phyloP scores from a whole-genome alignment of 345 rosid species.

The Eucalyptus shirleyi region DNA sequence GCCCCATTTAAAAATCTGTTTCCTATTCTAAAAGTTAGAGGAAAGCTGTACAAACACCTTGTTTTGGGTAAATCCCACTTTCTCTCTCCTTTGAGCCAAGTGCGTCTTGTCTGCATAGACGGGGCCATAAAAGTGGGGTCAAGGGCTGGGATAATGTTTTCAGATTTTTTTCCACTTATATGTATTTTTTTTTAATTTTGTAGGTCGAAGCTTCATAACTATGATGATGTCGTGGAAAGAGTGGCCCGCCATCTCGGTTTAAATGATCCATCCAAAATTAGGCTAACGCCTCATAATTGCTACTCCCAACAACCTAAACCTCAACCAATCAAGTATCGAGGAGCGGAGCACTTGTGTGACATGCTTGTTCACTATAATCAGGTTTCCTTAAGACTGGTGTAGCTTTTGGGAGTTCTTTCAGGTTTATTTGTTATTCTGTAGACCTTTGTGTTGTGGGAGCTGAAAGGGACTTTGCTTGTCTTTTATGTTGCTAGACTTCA shows the following conservation, averaged over 20 bases:
- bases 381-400: slow-evolving; percentile 11
- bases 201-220: slow-evolving; percentile 55
- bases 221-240: slow-evolving; percentile 69
- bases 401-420: not conserved
- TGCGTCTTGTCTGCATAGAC: not conserved
- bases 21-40: not conserved
- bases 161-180: not conserved
- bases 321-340: slow-evolving; percentile 61
- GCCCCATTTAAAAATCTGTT: not conserved
- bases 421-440: not conserved
- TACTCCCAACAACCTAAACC: slow-evolving; percentile 82
- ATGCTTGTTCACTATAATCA: slow-evolving; percentile 73
- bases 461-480: not conserved
- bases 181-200: not conserved
- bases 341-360: slow-evolving; percentile 53
- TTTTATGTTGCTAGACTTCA: slow-evolving; percentile 30
- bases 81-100: not conserved
- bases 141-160: not conserved
- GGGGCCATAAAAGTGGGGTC: not conserved
- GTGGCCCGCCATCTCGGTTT: slow-evolving; percentile 50
- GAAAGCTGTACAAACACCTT: not conserved
- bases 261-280: slow-evolving; percentile 64
- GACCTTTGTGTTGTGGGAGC: not conserved
- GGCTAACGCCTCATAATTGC: slow-evolving; percentile 73
- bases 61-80: not conserved